Conservation (phyloP, 306 rosid genomes). For the Ammopiptanthus mongolicus region DNA sequence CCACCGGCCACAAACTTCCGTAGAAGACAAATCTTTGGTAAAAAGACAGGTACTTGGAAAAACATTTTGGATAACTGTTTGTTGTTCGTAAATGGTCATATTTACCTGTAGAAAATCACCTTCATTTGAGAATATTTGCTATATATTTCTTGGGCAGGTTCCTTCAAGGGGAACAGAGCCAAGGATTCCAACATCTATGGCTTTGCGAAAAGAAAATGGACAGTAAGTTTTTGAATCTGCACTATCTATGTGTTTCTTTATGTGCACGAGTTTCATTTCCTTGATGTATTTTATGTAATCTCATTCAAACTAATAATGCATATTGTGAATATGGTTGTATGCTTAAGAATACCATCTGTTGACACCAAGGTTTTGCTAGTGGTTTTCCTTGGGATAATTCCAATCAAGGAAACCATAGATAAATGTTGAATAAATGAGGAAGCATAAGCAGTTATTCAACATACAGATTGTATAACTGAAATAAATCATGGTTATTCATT, state of each 20-base stretch:
- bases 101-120: neutral
- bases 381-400: neutral
- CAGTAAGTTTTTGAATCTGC: constrained; percentile 40
- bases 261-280: neutral
- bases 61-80: neutral
- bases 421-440: neutral
- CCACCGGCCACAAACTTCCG: constrained; percentile 37
- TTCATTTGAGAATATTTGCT: neutral
- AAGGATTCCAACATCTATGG: constrained; percentile 33
- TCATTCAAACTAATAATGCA: neutral
- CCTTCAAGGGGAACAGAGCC: constrained; percentile 43
- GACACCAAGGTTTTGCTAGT: neutral
- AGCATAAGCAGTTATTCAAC: neutral
- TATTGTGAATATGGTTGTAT: constrained; percentile 6
- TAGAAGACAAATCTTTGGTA: constrained; percentile 37
- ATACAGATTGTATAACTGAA: neutral
- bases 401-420: neutral
- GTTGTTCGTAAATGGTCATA: neutral
- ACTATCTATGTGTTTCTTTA: neutral
- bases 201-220: constrained; percentile 43
- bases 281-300: neutral
- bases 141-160: constrained; percentile 32
- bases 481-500: neutral
- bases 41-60: constrained; percentile 44
- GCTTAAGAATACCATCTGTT: neutral